Percentiles rank a stretch among this genome's conserved stretches.
Conservation (phyloP, 306 rosid species). For the Medicago arabica region DNA sequence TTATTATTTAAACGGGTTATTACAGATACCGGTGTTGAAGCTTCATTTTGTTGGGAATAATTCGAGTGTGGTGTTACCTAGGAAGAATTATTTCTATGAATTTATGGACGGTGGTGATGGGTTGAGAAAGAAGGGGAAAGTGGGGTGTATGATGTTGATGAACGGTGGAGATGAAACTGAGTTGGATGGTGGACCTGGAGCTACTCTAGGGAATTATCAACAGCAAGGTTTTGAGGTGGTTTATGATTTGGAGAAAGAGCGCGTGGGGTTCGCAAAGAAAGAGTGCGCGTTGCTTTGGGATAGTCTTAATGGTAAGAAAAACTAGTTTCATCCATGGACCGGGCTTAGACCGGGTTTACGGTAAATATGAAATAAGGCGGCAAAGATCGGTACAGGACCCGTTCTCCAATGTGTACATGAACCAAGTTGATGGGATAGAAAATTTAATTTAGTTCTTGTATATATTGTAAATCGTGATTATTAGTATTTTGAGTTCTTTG, state of each 20-base stretch:
- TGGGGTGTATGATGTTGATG: slow-evolving; percentile 93
- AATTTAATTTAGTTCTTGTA: neutral
- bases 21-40: slow-evolving; percentile 61
- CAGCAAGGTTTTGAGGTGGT: slow-evolving; percentile 93
- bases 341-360: slow-evolving; percentile 27
- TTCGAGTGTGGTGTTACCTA: slow-evolving; percentile 77
- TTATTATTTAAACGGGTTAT: slow-evolving; percentile 52
- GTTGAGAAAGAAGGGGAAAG: slow-evolving; percentile 49
- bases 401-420: slow-evolving; percentile 12
- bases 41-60: slow-evolving; percentile 69
- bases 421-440: neutral
- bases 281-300: slow-evolving; percentile 92
- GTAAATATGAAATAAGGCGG: slow-evolving; percentile 30
- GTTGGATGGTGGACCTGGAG: slow-evolving; percentile 80
- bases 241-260: slow-evolving; percentile 74
- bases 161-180: slow-evolving; percentile 91
- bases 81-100: slow-evolving; percentile 77
- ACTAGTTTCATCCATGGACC: neutral
- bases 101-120: slow-evolving; percentile 69
- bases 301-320: slow-evolving; percentile 50
- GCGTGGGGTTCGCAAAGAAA: slow-evolving; percentile 82
- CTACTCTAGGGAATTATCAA: slow-evolving; percentile 88
- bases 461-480: neutral
- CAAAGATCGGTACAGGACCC: neutral
- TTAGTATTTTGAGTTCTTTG: neutral